A percentile compares a stretch with the other conserved stretches of the same genome.
phyloP scores from a whole-genome alignment of 805 yeast species.

The Lipomyces kockii region DNA sequence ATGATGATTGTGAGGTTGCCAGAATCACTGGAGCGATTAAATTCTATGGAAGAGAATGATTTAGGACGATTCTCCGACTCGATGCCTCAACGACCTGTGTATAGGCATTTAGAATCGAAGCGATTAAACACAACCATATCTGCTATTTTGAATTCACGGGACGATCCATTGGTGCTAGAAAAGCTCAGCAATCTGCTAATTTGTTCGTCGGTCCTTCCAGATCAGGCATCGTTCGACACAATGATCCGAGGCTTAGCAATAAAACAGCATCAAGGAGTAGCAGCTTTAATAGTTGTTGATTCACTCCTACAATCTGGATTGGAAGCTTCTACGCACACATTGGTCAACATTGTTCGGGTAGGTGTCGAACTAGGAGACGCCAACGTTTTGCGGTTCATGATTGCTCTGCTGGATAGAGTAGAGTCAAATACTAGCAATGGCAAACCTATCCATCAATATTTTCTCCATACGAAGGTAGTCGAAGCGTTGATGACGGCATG shows the following conservation, averaged over 20 bases:
- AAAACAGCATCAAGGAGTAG: slow-evolving; percentile 21
- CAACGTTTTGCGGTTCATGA: slow-evolving; percentile 12
- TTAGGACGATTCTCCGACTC: not conserved
- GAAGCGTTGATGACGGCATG: slow-evolving; percentile 23
- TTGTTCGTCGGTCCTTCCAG: slow-evolving; percentile 37
- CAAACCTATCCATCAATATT: slow-evolving; percentile 9
- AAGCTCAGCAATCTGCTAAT: slow-evolving; percentile 36
- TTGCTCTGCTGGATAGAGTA: slow-evolving; percentile 8
- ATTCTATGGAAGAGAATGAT: not conserved
- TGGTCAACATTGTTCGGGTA: slow-evolving; percentile 14
- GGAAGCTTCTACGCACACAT: slow-evolving; percentile 15
- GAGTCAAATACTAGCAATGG: slow-evolving; percentile 10
- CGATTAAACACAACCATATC: not conserved
- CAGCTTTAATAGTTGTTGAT: slow-evolving; percentile 26
- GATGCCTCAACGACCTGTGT: slow-evolving; percentile 1
- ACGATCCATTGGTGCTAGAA: slow-evolving; percentile 1
- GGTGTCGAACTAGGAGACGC: slow-evolving; percentile 13
- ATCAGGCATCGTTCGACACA: slow-evolving; percentile 38
- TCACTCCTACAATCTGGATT: slow-evolving; percentile 27
- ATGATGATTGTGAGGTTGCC: not conserved
- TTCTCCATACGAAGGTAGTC: slow-evolving; percentile 17
- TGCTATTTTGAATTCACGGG: not conserved
- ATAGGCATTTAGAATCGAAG: not conserved
- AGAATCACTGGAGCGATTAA: not conserved
- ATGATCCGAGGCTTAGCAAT: slow-evolving; percentile 38